Evolutionary conservation across 345 rosid genomes (phyloP), one percentile per base, ranked within the genome.

Genomic region (Xanthoceras sorbifolium): DNA sequence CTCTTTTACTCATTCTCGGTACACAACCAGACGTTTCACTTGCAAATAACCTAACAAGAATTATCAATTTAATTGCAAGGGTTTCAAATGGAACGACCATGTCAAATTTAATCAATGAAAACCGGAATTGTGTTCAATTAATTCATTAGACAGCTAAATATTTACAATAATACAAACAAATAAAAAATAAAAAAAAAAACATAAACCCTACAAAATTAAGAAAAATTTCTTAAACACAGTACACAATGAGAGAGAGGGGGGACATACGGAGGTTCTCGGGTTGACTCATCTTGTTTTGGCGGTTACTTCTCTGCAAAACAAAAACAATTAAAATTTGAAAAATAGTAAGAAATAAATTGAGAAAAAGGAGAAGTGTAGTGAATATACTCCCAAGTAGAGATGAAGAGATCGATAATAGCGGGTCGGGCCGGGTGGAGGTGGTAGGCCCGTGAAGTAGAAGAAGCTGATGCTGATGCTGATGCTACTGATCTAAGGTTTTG

Each of bases 321-420:
- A 59, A 67, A n/a, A n/a, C 59, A 26, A 23, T 1, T 26, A 18
- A 22, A 1, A 20, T 6, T 50, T 55, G 20, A 29, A 42, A 42
- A 64, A 15, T 17, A 23, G n/a, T n/a, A n/a, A n/a, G n/a, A 54
- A 29, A 17, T 0, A 31, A 67, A 44, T 6, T 8, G 9, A 64
- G 38, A 60, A 54, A 54, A 29, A 60, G 28, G 52, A 65, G 71
- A 29, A 28, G 18, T n/a, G 32, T 54, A 32, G 29, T 46, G 61
- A 59, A 73, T 9, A 71, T 81, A 92, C 97, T 73, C 99, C 99
- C 70, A 97, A 82, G 83, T 94, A 90, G 86, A 90, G 91, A 80
- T 94, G 85, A 97, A 92, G 81, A 93, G 97, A 81, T 96, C 98
- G 77, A 83, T 50, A 60, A 92, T 90, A 76, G 97, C 92, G 54